phyloP scores from a whole-genome alignment of 176 grass and related monocot genomes.

The Phragmites australis region DNA sequence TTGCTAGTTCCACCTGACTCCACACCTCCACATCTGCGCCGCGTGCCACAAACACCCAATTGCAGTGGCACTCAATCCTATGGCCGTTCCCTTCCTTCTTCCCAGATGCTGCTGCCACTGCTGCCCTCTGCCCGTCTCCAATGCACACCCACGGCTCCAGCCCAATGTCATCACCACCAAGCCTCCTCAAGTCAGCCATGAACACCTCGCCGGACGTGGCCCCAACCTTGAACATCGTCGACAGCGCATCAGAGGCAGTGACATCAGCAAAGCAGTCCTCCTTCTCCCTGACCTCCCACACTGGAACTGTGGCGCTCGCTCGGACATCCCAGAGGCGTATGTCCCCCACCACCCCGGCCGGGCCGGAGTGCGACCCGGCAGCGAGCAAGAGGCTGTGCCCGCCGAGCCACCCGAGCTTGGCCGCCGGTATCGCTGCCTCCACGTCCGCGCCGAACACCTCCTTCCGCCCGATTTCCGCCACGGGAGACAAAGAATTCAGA shows the following conservation, averaged over 20 bases:
- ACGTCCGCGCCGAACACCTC: conserved; percentile 68
- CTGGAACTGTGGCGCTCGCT: conserved; percentile 35
- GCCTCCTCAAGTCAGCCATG: conserved; percentile 81
- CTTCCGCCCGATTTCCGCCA: conserved; percentile 61
- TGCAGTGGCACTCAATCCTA: conserved; percentile 61
- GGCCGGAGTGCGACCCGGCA: conserved; percentile 69
- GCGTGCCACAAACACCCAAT: conserved; percentile 61
- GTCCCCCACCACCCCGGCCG: conserved; percentile 55
- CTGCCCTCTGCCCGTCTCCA: conserved; percentile 35
- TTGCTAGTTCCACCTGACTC: conserved; percentile 57
- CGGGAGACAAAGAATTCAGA: conserved; percentile 55
- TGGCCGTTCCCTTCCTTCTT: conserved; percentile 69
- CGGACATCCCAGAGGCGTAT: conserved; percentile 77
- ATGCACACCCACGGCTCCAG: conserved; percentile 61
- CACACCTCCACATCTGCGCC: conserved; percentile 69
- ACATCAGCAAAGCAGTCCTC: conserved; percentile 75
- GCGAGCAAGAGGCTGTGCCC: conserved; percentile 64
- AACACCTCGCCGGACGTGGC: conserved; percentile 65
- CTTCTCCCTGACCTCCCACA: conserved; percentile 72
- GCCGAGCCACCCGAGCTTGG: conserved; percentile 66
- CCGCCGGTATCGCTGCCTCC: conserved; percentile 63
- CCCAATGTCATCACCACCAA: conserved; percentile 33
- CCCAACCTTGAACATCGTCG: conserved; percentile 74
- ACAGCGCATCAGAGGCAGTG: conserved; percentile 48
- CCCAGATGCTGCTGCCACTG: neutral